phyloP scores from a whole-genome alignment of 805 yeast species.

The Wickerhamomyces kurtzmanii region DNA sequence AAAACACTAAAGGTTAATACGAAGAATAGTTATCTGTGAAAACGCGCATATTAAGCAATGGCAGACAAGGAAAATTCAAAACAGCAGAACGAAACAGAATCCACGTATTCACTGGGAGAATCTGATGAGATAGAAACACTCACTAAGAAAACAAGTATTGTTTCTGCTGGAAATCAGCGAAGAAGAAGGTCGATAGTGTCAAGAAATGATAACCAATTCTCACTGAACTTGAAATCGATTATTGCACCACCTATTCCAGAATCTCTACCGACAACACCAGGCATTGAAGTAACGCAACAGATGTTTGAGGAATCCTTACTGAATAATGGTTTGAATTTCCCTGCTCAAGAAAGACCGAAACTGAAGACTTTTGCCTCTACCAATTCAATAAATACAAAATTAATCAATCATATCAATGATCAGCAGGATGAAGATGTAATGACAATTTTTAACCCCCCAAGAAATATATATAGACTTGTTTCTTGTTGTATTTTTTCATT shows the following conservation, averaged over 20 bases:
- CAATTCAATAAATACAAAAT: background rate
- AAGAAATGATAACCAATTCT: too few relatives aligned
- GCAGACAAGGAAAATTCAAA: too few relatives aligned
- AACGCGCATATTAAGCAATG: too few relatives aligned
- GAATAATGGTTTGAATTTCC: constrained; percentile 2
- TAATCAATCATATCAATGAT: constrained; percentile 2
- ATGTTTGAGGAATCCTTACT: constrained; percentile 6
- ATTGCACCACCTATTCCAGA: constrained; percentile 29
- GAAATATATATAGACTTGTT: constrained; percentile 30
- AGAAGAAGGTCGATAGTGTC: too few relatives aligned
- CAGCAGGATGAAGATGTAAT: constrained; percentile 17
- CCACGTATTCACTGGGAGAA: too few relatives aligned
- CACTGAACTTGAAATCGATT: constrained; percentile 5
- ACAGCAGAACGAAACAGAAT: too few relatives aligned
- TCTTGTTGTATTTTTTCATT: constrained; percentile 31
- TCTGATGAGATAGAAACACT: too few relatives aligned
- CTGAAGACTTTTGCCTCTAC: background rate
- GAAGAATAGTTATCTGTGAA: too few relatives aligned
- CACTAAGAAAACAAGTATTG: too few relatives aligned
- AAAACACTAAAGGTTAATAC: too few relatives aligned
- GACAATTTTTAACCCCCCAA: constrained; percentile 32
- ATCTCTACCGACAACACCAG: constrained; percentile 31
- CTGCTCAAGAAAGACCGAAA: constrained; percentile 5
- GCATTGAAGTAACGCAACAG: constrained; percentile 17
- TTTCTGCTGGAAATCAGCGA: too few relatives aligned